Evolutionary conservation across 2,329 filamentous ascomycete genomes (phyloP), one percentile per base, ranked within the genome.

Genomic region (Sclerotinia nivalis): DNA sequence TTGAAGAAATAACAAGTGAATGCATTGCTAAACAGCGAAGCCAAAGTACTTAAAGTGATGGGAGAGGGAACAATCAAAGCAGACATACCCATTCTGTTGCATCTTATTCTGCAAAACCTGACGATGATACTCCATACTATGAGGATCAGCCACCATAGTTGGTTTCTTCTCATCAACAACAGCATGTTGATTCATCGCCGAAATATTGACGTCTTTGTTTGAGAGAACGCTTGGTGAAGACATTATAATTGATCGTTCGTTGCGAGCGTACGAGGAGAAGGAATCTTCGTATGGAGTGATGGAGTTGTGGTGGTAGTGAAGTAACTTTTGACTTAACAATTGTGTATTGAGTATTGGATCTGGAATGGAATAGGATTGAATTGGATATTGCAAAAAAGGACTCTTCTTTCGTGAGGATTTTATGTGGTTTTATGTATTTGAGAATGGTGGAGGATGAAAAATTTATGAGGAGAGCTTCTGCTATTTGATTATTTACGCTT

Each of bases 51-150:
- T 6, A 18, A 70, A 31, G 40, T 20, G 25, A 10, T 25, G 34
- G 7, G 1, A 13, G 15, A 43, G 4, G 15, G 13, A 43, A 43
- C 13, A 15, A 2, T 18, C 0, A 13, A 43, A 7, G 40, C 40
- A 68, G 28, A 82, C 88, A 74, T 84, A 92, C 91, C 87, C 83
- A 73, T 87, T 85, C 76, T 88, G 83, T 69, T 89, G 85, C 80
- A 93, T 88, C 84, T 91, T 92, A 79, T 86, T 87, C 79, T 92
- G 87, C 71, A 93, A 83, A 69, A 92, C 84, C 82, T 93, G 89
- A 72, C 91, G 90, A 79, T 93, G 91, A 79, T 92, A 92, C 78
- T 93, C 91, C 84, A 94, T 88, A 82, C 84, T 88, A 85, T 88
- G 89, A 68, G 88, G 81, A 76, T 82, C 80, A 54, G 73, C 76